Base-by-base conservation (phyloP, 495 filamentous ascomycete species). In the Penicillium pancosmium region DNA sequence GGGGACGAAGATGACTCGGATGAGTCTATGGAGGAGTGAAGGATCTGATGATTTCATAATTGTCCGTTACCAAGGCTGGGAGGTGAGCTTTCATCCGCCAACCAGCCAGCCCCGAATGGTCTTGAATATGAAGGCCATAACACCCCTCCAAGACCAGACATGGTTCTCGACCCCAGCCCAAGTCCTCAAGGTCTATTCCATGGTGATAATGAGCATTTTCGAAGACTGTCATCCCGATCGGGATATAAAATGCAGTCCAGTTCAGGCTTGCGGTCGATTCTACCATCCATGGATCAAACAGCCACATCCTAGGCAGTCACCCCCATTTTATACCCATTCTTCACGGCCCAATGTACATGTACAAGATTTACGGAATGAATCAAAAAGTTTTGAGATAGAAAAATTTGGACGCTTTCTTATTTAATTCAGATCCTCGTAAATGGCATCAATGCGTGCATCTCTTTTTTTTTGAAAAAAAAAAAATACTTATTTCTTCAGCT, bases 401-500 rank as follows among this genome's bases (percentile, higher is more conserved):
- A 44, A 57, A 61, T 48, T 48, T 54, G 51, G 51, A 51, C 51
- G 54, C 50, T 50, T 56, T 62, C 47, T 8, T 41, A 40, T 62
- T 36, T n/a, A 53, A 51, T 59, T 62, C 12, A 48, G 44, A 60
- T 56, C 50, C 38, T 66, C 59, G 48, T 59, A 50, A 56, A 51
- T 44, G 59, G 49, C 57, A 48, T 64, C 43, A 64, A 59, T 50
- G 38, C 33, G 12, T 53, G 9, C 34, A 25, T 50, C 5, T 8
- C 44, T 21, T 21, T 21, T 31, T 49, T 31, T 41, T 16, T 23
- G n/a, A n/a, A n/a, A n/a, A n/a, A n/a, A n/a, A n/a, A 23, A 23
- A 4, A 31, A 31, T 31, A 15, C 49, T 63, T 63, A 76, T 65
- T 68, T 68, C 62, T 79, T 80, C 64, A 91, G 71, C 71, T 80